Percentiles rank a stretch among this genome's conserved stretches.
phyloP scores from a whole-genome alignment of 371 early-diverging fungal genomes.

The Fennellomyces sp. region DNA sequence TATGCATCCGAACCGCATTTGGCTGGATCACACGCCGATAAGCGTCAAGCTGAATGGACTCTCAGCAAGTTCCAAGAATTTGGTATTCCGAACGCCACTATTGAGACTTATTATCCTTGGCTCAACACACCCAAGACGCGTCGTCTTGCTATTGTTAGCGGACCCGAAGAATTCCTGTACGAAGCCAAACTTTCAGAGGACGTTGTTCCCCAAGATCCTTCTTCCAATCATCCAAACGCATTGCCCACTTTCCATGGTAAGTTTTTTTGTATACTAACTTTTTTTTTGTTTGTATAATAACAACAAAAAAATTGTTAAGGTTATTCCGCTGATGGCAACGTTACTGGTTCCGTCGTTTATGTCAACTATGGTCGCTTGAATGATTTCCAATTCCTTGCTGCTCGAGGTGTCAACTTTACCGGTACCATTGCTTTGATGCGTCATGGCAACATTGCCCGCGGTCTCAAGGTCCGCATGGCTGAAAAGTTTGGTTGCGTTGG shows the following conservation, averaged over 20 bases:
- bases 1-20: constrained; percentile 55
- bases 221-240: constrained; percentile 30
- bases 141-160: constrained; percentile 54
- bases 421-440: constrained; percentile 63
- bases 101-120: constrained; percentile 63
- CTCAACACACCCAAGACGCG: constrained; percentile 58
- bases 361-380: constrained; percentile 63
- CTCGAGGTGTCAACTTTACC: constrained; percentile 45
- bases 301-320: constrained; percentile 13
- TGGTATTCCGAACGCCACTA: constrained; percentile 53
- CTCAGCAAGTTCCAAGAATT: constrained; percentile 44
- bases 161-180: constrained; percentile 40
- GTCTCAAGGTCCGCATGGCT: constrained; percentile 64
- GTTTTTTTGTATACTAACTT: too few relatives aligned
- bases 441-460: constrained; percentile 56
- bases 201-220: constrained; percentile 52
- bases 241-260: constrained; percentile 66
- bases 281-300: background rate
- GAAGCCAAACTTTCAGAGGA: constrained; percentile 60
- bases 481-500: constrained; percentile 60
- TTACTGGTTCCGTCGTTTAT: constrained; percentile 65
- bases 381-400: constrained; percentile 54
- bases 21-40: constrained; percentile 45
- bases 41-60: constrained; percentile 57
- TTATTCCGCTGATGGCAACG: constrained; percentile 64